Conservation (phyloP, 768 basidiomycete species). For the Serendipita sp. region DNA sequence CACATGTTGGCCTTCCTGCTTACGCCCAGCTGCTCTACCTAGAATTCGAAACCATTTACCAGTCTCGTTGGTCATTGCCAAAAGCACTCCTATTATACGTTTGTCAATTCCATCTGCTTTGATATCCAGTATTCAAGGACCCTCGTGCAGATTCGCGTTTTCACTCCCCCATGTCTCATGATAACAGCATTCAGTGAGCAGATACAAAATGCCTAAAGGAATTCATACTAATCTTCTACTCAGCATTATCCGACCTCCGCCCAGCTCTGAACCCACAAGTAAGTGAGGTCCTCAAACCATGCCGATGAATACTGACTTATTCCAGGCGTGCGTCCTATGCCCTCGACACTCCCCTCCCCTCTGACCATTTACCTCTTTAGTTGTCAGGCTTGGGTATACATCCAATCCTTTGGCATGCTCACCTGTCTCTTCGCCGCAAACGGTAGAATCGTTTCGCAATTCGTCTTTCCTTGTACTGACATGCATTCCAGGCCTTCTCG, state of each 20-base stretch:
- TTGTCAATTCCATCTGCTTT: background rate
- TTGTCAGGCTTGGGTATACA: background rate
- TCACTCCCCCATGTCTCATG: background rate
- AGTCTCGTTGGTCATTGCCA: background rate
- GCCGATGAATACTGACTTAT: background rate
- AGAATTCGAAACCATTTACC: background rate
- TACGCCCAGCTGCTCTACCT: background rate
- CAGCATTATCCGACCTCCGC: background rate
- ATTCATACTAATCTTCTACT: background rate
- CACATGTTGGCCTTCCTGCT: background rate
- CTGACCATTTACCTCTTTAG: too few relatives aligned
- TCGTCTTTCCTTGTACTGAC: too few relatives aligned
- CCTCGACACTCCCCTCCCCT: too few relatives aligned
- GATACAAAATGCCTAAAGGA: background rate
- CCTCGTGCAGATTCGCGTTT: background rate
- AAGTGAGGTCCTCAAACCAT: background rate
- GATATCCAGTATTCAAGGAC: background rate
- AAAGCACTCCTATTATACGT: background rate
- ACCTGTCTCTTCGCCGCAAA: background rate
- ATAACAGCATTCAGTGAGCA: background rate
- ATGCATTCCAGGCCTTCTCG: background rate
- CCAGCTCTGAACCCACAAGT: background rate
- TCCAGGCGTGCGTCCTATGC: background rate
- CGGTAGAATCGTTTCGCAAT: background rate
- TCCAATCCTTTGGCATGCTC: background rate